Conservation (phyloP, 73 alveolate species). For the Paramecium pentaurelia region DNA sequence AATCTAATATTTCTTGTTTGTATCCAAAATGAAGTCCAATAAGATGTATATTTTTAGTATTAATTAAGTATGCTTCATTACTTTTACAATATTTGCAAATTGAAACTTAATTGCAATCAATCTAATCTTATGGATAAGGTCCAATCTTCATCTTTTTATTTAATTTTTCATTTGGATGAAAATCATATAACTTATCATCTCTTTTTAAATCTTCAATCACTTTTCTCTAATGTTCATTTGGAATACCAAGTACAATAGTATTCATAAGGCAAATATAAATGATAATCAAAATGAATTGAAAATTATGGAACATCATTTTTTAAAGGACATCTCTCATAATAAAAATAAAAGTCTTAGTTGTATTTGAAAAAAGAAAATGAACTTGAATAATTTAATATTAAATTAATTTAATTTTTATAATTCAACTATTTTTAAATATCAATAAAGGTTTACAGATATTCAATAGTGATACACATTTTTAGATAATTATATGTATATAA, state of each 20-base stretch:
- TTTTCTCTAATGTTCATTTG: not conserved
- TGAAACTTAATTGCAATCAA: not conserved
- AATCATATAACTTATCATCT: not conserved
- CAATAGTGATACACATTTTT: too few relatives aligned
- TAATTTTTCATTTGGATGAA: not conserved
- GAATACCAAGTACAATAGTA: not conserved
- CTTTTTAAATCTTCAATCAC: not conserved
- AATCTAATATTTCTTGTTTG: not conserved
- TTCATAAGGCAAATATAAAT: not conserved
- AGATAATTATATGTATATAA: too few relatives aligned
- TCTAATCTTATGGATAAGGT: not conserved
- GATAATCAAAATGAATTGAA: not conserved
- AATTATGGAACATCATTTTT: not conserved
- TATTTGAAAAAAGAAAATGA: not conserved
- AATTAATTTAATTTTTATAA: too few relatives aligned
- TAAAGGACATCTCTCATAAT: not conserved
- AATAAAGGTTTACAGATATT: too few relatives aligned
- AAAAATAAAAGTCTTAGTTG: not conserved
- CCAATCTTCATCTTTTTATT: not conserved
- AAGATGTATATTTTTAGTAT: not conserved
- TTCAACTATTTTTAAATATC: too few relatives aligned
- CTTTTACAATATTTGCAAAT: not conserved
- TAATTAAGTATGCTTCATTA: not conserved
- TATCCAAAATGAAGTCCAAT: not conserved
- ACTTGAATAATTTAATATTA: not conserved